These are phyloP conservation scores for sorghum (Sorghum bicolor) DNA, from an alignment of 176 grass and related monocot genomes.

Conservation along the genomic window Sorghum_bicolor_NCBIv3 NC_012879.2:18287001-18287500, in stretches of 20 bases:
- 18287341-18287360: slow-evolving; percentile 82
- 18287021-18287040: not conserved
- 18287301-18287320: slow-evolving; percentile 77
- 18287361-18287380: slow-evolving; percentile 86
- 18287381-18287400: slow-evolving; percentile 83
- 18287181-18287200: not conserved
- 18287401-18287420: slow-evolving; percentile 70
- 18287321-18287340: slow-evolving; percentile 65
- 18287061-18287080: not conserved
- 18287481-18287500: not conserved
- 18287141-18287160: not conserved
- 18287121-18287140: not conserved
- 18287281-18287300: slow-evolving; percentile 75
- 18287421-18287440: slow-evolving; percentile 52
- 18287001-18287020: not conserved
- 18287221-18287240: not conserved
- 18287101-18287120: not conserved
- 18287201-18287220: slow-evolving; percentile 6
- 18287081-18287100: slow-evolving; percentile 19
- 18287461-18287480: not conserved
- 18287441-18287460: not conserved
- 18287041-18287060: not conserved
- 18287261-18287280: slow-evolving; percentile 50
- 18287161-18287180: not conserved
- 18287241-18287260: not conserved